Conservation (phyloP, 1,139 yeast species). For the Nakaseomyces delphensis region DNA sequence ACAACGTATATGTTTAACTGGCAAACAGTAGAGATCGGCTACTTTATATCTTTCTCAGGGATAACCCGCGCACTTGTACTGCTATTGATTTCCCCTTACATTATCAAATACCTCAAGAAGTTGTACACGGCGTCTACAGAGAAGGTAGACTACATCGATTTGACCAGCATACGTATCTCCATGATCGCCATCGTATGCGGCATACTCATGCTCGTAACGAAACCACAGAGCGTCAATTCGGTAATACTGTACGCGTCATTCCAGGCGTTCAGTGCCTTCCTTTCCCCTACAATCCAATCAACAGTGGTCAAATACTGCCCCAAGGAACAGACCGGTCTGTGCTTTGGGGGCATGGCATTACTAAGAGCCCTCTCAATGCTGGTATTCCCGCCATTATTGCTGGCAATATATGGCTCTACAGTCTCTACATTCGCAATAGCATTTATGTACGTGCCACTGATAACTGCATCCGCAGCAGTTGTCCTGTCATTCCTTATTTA, state of each 20-base stretch:
- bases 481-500: neutral
- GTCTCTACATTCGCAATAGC: slow-evolving; percentile 28
- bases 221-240: slow-evolving; percentile 24
- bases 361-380: slow-evolving; percentile 36
- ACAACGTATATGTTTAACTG: slow-evolving; percentile 51
- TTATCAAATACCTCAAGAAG: slow-evolving; percentile 34
- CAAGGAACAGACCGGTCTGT: slow-evolving; percentile 41
- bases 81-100: slow-evolving; percentile 38
- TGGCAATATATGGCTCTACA: slow-evolving; percentile 36
- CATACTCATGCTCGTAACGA: slow-evolving; percentile 36
- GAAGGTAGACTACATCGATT: slow-evolving; percentile 50
- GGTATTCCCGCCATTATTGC: slow-evolving; percentile 34
- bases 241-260: slow-evolving; percentile 19
- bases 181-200: slow-evolving; percentile 32
- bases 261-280: slow-evolving; percentile 36
- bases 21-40: slow-evolving; percentile 52
- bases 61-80: slow-evolving; percentile 38
- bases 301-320: slow-evolving; percentile 40
- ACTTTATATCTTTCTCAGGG: slow-evolving; percentile 47
- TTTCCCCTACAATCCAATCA: slow-evolving; percentile 40
- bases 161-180: slow-evolving; percentile 36
- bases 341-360: slow-evolving; percentile 44
- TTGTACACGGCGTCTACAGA: slow-evolving; percentile 21
- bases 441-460: slow-evolving; percentile 26
- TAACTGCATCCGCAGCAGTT: slow-evolving; percentile 8